These are phyloP conservation scores for Pleurotus tuoliensis DNA, from an alignment of 768 basidiomycete genomes.

Conservation along the genomic window DNA sequence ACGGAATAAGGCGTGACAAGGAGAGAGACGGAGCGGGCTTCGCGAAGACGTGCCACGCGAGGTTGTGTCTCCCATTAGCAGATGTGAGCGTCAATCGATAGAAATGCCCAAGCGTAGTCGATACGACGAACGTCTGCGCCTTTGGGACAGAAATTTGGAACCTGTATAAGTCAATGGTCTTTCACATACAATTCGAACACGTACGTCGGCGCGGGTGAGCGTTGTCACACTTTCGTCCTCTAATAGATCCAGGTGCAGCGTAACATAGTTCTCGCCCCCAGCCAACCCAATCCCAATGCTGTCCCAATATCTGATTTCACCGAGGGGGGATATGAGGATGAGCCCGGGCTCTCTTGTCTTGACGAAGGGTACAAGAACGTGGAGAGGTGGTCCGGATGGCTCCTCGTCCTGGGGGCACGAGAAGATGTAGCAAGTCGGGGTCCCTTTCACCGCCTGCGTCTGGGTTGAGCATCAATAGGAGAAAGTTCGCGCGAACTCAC, in stretches of 20 bases:
- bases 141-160: slow-evolving; percentile 19
- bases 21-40: slow-evolving; percentile 43
- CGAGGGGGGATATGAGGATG: slow-evolving; percentile 67
- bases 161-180: slow-evolving; percentile 1
- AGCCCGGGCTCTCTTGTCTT: slow-evolving; percentile 81
- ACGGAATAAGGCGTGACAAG: slow-evolving; percentile 39
- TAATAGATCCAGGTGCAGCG: slow-evolving; percentile 43
- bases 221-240: slow-evolving; percentile 61
- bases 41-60: slow-evolving; percentile 58
- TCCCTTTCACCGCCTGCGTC: slow-evolving; percentile 55
- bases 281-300: slow-evolving; percentile 81
- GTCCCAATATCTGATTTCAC: slow-evolving; percentile 84
- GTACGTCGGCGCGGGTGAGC: slow-evolving; percentile 61
- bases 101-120: slow-evolving; percentile 64
- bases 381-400: slow-evolving; percentile 40
- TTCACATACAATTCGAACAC: slow-evolving; percentile 19
- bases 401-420: slow-evolving; percentile 53
- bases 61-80: slow-evolving; percentile 62
- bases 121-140: slow-evolving; percentile 64
- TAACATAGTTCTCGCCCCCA: slow-evolving; percentile 66
- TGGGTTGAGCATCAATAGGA: background rate
- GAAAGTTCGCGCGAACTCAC: slow-evolving; percentile 21
- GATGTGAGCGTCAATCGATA: slow-evolving; percentile 65
- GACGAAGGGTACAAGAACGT: slow-evolving; percentile 67
- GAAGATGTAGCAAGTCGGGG: slow-evolving; percentile 82